Conservation (phyloP, 2,329 filamentous ascomycete genomes). For the Triangularia verruculosa region DNA sequence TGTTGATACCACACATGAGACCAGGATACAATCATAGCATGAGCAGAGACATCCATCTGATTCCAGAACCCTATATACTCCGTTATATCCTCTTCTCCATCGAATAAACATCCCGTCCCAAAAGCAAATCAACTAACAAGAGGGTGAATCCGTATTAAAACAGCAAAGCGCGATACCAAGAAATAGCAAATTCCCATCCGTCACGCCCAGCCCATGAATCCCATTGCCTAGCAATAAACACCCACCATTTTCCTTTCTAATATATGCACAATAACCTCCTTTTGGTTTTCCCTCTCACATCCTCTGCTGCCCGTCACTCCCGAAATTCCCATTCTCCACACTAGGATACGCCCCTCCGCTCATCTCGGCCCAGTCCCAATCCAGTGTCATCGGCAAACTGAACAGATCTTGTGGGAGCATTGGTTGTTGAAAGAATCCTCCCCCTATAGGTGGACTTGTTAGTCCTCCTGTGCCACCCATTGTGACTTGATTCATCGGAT, state of each 20-base stretch:
- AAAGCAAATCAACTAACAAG: neutral
- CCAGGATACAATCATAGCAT: neutral
- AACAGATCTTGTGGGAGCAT: conserved; percentile 91
- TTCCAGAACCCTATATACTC: neutral
- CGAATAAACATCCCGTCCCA: neutral
- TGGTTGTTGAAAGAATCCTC: conserved; percentile 68
- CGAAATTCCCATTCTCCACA: conserved; percentile 60
- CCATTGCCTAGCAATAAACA: neutral
- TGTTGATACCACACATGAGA: neutral
- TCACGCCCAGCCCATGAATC: neutral
- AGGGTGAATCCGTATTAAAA: conserved; percentile 2
- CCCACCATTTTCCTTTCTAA: neutral
- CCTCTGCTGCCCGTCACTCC: conserved; percentile 12
- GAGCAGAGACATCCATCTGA: neutral
- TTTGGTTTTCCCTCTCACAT: neutral
- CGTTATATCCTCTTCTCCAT: neutral
- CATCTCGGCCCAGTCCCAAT: conserved; percentile 78
- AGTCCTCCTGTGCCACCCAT: conserved; percentile 27
- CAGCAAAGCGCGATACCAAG: neutral
- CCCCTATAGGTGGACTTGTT: conserved; percentile 36
- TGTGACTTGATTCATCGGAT: conserved; percentile 25
- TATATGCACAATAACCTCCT: neutral
- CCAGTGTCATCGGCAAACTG: conserved; percentile 92
- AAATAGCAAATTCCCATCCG: neutral
- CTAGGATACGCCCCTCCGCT: conserved; percentile 62